Evolutionary conservation across 139 green algal genomes (phyloP).

Genomic region (Pseudopediastrum boryanum): DNA sequence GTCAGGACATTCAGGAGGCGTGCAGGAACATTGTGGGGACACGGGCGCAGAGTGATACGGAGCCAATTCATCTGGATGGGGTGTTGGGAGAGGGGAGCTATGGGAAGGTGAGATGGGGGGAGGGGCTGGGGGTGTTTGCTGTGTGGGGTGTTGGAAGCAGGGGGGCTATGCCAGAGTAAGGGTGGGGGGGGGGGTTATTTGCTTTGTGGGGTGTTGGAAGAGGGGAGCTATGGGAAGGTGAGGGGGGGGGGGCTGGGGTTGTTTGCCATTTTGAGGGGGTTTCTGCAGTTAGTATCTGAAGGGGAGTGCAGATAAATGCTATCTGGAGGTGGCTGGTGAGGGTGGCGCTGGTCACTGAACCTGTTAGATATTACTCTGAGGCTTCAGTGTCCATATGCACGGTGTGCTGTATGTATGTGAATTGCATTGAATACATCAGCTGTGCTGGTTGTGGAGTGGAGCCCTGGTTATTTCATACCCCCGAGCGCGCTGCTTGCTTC

Average conservation of each 20-base stretch:
- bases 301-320: not conserved
- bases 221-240: conserved; percentile 46
- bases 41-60: not conserved
- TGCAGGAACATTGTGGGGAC: conserved; percentile 10
- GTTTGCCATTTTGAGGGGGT: not conserved
- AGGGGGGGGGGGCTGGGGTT: not conserved
- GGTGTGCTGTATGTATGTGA: too few relatives aligned
- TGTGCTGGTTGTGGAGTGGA: too few relatives aligned
- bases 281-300: not conserved
- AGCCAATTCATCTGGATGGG: conserved; percentile 7
- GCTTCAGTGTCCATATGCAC: too few relatives aligned
- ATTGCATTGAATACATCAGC: too few relatives aligned
- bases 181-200: not conserved
- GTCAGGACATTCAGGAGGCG: conserved; percentile 11
- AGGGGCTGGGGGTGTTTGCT: not conserved
- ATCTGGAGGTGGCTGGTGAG: too few relatives aligned
- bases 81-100: conserved; percentile 48
- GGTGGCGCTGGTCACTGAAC: too few relatives aligned
- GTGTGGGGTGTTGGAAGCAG: conserved; percentile 36
- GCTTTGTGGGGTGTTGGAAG: conserved; percentile 28
- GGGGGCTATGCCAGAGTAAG: conserved; percentile 34
- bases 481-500: too few relatives aligned
- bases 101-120: conserved; percentile 27
- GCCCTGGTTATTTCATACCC: too few relatives aligned
- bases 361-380: too few relatives aligned